Base-by-base conservation (phyloP, 2,329 filamentous ascomycete genomes). In the Colletotrichum eleusines region DNA sequence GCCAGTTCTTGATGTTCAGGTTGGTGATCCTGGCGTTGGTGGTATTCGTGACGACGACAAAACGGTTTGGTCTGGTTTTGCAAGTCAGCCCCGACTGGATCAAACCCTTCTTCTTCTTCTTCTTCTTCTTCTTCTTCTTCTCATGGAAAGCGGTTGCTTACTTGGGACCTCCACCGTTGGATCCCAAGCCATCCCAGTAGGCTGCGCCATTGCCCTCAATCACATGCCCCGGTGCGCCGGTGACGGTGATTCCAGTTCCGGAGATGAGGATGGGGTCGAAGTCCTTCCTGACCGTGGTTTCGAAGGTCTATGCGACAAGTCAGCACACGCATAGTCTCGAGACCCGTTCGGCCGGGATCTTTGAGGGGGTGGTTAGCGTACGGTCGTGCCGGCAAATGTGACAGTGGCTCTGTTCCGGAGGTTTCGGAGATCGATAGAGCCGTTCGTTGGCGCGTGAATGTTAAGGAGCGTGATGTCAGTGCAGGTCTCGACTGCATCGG, bases 1-100 rank as follows among this genome's bases (percentile, higher is more conserved):
- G 69, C 69, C 69, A 71, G 69, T 69, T 69, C 64, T 63, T 69
- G 53, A 71, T 69, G 69, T 68, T 59, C 16, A 71, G 69, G 53
- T 59, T 51, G 38, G 58, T 59, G 46, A 71, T 59, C 58, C 48
- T 68, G 59, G 69, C 57, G 51, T 71, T 69, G 51, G 16, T 55
- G 18, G 69, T 71, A 42, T 71, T 59, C 59, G 68, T 69, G 64
- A 71, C 69, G 5, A 71, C 69, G 31, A 71, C 38, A 26, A 71
- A 69, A 53, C 69, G 69, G 46, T 71, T 59, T 14, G 69, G 69
- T 59, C 68, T 71, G 6, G 28, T 44, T 53, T 44, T 8, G 26
- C 12, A 26, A 11, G 51, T 67, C 46, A 66, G 55, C 18, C 28
- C 11, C 11, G 5, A 28, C 2, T 28, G 5, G 16, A 26, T 18